Conservation (phyloP, 306 rosid genomes). For the Psophocarpus tetragonolobus region DNA sequence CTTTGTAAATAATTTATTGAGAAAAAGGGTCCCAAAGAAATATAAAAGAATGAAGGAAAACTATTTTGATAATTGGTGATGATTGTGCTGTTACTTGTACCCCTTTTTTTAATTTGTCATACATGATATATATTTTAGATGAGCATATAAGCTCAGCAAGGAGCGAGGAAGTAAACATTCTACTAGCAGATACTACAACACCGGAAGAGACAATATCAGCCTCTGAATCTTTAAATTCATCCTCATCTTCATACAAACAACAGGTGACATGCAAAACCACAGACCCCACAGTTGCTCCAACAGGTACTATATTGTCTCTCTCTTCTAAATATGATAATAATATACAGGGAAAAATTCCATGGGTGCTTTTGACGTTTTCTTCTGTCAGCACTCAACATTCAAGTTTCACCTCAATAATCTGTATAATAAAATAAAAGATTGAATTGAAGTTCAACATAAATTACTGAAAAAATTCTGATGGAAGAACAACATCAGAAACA, state of each 20-base stretch:
- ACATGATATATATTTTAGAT: constrained; percentile 33
- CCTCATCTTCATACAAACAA: constrained; percentile 69
- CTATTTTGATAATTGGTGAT: constrained; percentile 24
- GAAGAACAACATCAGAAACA: background rate
- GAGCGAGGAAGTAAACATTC: constrained; percentile 48
- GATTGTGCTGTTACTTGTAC: constrained; percentile 14
- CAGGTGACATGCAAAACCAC: constrained; percentile 35
- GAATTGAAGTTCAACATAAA: background rate
- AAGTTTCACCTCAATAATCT: background rate
- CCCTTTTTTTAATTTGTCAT: background rate
- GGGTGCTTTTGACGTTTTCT: background rate
- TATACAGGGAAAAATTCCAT: background rate
- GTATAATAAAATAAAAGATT: background rate
- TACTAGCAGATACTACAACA: constrained; percentile 41
- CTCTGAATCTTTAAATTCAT: constrained; percentile 65
- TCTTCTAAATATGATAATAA: background rate
- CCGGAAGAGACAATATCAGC: constrained; percentile 50
- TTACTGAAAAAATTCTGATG: background rate
- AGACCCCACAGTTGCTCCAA: constrained; percentile 39
- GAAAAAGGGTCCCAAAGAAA: constrained; percentile 30
- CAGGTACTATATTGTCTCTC: constrained; percentile 35
- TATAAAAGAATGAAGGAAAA: constrained; percentile 16
- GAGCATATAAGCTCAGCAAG: constrained; percentile 46
- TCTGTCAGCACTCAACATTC: background rate
- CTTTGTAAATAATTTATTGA: constrained; percentile 21